Conservation (phyloP, 768 basidiomycete genomes). For the Boletus bicolor region DNA sequence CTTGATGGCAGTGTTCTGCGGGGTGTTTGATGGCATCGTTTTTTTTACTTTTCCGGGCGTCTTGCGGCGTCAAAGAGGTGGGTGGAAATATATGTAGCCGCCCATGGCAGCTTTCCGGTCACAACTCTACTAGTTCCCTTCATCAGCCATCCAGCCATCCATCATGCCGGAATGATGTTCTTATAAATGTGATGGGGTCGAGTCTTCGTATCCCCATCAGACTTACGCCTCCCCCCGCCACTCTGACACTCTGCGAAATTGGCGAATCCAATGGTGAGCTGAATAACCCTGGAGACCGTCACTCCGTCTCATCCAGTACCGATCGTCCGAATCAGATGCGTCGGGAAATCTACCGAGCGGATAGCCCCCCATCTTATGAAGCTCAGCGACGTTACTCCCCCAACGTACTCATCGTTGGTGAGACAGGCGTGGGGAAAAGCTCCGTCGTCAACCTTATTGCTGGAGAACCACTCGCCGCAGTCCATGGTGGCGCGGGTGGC, state of each 20-base stretch:
- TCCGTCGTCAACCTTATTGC: conserved; percentile 40
- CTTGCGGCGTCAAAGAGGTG: neutral
- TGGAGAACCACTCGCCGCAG: conserved; percentile 23
- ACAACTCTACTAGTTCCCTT: neutral
- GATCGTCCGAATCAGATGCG: conserved; percentile 10
- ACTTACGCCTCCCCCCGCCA: neutral
- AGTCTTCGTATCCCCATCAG: neutral
- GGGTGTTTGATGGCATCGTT: neutral
- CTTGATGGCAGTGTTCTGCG: conserved; percentile 5
- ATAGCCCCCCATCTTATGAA: conserved; percentile 22
- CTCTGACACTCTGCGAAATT: neutral
- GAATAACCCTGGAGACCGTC: neutral
- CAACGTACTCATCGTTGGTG: conserved; percentile 38
- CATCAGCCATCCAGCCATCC: neutral
- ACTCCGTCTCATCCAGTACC: neutral
- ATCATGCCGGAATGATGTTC: neutral
- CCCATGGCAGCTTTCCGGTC: conserved; percentile 6
- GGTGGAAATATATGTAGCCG: conserved; percentile 12
- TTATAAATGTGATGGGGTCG: conserved; percentile 17
- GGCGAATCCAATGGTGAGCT: conserved; percentile 13
- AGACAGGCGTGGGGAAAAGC: conserved; percentile 37
- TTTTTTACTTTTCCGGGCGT: conserved; percentile 4
- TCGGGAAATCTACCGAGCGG: conserved; percentile 2
- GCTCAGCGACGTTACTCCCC: conserved; percentile 25
- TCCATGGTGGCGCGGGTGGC: conserved; percentile 31